These are phyloP conservation scores for Globisporangium middletonii DNA, from an alignment of 352 stramenopile genomes.

Conservation along the genomic window DNA sequence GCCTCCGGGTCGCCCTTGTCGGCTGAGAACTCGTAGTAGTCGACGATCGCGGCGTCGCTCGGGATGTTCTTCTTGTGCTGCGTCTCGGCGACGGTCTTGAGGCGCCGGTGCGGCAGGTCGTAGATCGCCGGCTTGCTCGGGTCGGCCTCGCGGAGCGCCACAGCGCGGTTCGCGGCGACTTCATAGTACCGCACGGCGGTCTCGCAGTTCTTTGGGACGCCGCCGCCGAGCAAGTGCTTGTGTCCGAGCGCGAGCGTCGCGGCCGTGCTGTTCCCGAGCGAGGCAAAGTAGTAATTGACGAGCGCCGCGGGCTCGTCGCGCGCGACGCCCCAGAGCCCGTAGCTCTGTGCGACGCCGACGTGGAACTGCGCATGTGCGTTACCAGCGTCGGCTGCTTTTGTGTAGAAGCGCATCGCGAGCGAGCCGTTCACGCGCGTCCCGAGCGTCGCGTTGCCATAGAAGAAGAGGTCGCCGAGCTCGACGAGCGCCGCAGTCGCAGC, in stretches of 20 bases:
- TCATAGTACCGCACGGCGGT: conserved; percentile 86
- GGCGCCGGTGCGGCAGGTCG: conserved; percentile 60
- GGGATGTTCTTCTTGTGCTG: conserved; percentile 81
- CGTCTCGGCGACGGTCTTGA: conserved; percentile 66
- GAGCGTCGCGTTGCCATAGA: conserved; percentile 71
- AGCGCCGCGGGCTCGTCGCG: conserved; percentile 60
- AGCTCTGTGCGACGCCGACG: conserved; percentile 76
- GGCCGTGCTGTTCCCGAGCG: conserved; percentile 53
- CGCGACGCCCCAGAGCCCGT: conserved; percentile 70
- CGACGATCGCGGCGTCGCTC: conserved; percentile 71
- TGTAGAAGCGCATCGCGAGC: conserved; percentile 64
- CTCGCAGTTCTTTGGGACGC: conserved; percentile 79
- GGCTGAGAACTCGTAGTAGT: conserved; percentile 88
- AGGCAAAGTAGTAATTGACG: conserved; percentile 83
- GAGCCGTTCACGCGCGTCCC: conserved; percentile 57
- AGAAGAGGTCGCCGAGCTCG: conserved; percentile 68
- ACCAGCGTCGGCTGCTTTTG: conserved; percentile 46
- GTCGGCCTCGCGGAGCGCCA: conserved; percentile 55
- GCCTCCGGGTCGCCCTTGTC: conserved; percentile 84
- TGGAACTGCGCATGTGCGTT: conserved; percentile 76
- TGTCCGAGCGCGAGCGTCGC: conserved; percentile 76
- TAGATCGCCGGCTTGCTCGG: conserved; percentile 55
- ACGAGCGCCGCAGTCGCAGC: conserved; percentile 46
- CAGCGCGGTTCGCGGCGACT: conserved; percentile 73
- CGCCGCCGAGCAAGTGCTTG: conserved; percentile 67